Evolutionary conservation across 306 rosid genomes (phyloP).

Genomic region (Citrullus mucosospermus): DNA sequence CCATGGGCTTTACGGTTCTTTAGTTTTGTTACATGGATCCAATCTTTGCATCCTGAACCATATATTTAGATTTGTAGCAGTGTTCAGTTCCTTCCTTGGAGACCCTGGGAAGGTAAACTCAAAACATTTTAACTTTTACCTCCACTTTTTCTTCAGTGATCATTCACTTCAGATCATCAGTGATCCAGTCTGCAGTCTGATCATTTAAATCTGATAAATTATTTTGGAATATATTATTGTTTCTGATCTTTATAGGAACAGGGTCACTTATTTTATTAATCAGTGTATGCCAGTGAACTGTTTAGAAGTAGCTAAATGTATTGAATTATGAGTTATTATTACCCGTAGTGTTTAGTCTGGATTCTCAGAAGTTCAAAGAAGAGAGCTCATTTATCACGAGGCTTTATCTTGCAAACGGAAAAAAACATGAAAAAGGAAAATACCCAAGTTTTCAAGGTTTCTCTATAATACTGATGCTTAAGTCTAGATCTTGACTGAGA

Average conservation of each 20-base stretch:
- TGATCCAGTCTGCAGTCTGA: neutral
- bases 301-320: neutral
- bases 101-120: conserved; percentile 81
- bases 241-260: neutral
- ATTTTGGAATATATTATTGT: neutral
- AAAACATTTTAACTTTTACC: neutral
- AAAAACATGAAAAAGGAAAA: neutral
- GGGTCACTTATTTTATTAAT: neutral
- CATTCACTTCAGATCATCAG: neutral
- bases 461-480: neutral
- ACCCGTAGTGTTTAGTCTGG: neutral
- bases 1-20: conserved; percentile 3
- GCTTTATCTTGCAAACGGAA: neutral
- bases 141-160: neutral
- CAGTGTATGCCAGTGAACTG: neutral
- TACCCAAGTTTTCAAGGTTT: neutral
- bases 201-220: neutral
- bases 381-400: neutral
- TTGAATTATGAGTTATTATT: neutral
- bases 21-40: neutral
- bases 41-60: conserved; percentile 36
- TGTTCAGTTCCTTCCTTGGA: conserved; percentile 93
- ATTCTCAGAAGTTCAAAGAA: neutral
- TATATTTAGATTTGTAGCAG: conserved; percentile 69
- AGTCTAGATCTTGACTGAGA: neutral